These are phyloP conservation scores for Psidium guajava DNA, from an alignment of 345 rosid species.

Conservation along the genomic window DNA sequence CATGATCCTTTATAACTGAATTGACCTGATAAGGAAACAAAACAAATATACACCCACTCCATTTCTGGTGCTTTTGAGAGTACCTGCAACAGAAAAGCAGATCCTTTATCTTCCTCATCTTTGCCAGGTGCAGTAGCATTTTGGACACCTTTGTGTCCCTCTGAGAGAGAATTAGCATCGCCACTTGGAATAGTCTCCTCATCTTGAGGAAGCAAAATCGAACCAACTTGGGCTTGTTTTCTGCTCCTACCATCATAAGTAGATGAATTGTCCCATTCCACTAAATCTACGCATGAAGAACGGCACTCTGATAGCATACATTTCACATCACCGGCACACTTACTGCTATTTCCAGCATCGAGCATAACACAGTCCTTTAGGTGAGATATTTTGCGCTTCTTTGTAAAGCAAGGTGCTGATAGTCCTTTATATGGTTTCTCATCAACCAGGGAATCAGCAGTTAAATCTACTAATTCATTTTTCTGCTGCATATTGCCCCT, in stretches of 20 bases:
- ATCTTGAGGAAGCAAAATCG: constrained; percentile 12
- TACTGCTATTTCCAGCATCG: not conserved
- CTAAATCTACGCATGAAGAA: constrained; percentile 10
- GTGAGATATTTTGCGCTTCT: constrained; percentile 40
- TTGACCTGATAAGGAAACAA: not conserved
- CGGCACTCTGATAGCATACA: constrained; percentile 10
- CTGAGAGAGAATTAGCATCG: constrained; percentile 1
- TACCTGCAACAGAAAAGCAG: constrained; percentile 73
- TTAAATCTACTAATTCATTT: constrained; percentile 18
- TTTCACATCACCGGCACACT: constrained; percentile 11
- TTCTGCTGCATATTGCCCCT: constrained; percentile 10
- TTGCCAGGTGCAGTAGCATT: constrained; percentile 14
- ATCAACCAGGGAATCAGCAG: constrained; percentile 8
- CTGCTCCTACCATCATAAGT: constrained; percentile 9
- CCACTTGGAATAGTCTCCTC: constrained; percentile 6
- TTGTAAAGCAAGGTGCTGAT: constrained; percentile 23
- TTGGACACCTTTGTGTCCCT: constrained; percentile 13
- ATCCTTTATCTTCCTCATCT: constrained; percentile 56
- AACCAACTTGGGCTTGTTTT: constrained; percentile 20
- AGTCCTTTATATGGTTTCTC: constrained; percentile 24
- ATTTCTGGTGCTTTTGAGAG: not conserved
- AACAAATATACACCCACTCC: not conserved
- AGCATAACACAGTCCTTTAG: constrained; percentile 13
- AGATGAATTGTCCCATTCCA: constrained; percentile 4
- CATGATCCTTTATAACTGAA: not conserved